Conservation (phyloP, 176 grass and related monocot species). For the Metroxylon sagu region DNA sequence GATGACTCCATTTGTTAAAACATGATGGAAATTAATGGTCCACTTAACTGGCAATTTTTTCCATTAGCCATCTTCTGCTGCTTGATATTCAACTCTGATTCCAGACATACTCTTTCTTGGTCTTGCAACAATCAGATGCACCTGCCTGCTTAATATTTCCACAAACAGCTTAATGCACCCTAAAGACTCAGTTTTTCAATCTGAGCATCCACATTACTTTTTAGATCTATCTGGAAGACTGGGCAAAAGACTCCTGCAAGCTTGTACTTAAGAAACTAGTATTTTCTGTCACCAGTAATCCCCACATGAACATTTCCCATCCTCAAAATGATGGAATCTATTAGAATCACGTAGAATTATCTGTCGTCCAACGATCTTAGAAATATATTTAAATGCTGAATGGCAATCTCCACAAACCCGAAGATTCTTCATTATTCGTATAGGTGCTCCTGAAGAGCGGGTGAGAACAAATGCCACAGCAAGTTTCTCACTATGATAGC, state of each 20-base stretch:
- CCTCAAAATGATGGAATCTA: conserved; percentile 64
- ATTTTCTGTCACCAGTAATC: conserved; percentile 45
- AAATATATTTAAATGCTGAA: conserved; percentile 64
- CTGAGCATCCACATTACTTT: too few relatives aligned
- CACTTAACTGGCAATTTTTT: too few relatives aligned
- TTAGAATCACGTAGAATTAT: conserved; percentile 65
- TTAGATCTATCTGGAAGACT: too few relatives aligned
- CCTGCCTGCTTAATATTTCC: not conserved
- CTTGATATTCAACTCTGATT: too few relatives aligned
- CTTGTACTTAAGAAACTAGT: not conserved
- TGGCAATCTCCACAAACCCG: conserved; percentile 73
- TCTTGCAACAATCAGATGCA: too few relatives aligned
- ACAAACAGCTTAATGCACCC: not conserved
- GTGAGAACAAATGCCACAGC: conserved; percentile 65
- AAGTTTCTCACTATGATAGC: conserved; percentile 72
- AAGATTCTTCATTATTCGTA: conserved; percentile 85
- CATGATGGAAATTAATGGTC: too few relatives aligned
- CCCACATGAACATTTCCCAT: conserved; percentile 71
- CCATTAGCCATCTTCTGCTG: too few relatives aligned
- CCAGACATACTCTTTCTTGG: too few relatives aligned
- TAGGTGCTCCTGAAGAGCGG: conserved; percentile 36
- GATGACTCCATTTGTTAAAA: too few relatives aligned
- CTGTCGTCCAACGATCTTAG: conserved; percentile 39
- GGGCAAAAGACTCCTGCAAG: not conserved
- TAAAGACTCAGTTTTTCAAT: not conserved